A percentile compares a stretch with the other conserved stretches of the same genome.
phyloP scores from a whole-genome alignment of 305 asterid species.

The Fraxinus sp. region DNA sequence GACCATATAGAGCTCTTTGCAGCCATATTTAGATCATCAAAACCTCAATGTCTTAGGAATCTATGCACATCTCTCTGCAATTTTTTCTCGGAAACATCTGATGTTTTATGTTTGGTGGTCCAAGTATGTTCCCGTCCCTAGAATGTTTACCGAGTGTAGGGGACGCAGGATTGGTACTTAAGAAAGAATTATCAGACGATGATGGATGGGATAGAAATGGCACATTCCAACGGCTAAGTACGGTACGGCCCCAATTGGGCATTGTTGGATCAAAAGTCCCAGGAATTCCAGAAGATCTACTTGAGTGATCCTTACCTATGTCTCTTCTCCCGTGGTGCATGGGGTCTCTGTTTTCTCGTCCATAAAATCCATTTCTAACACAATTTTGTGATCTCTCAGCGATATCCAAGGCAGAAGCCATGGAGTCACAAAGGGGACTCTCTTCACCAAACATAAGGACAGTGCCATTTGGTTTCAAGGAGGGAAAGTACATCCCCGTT shows the following conservation, averaged over 20 bases:
- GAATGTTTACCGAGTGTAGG: slow-evolving; percentile 50
- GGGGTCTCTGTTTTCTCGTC: slow-evolving; percentile 15
- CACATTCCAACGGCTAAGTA: slow-evolving; percentile 32
- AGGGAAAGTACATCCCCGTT: slow-evolving; percentile 37
- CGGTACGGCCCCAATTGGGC: slow-evolving; percentile 39
- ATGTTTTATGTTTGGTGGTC: slow-evolving; percentile 15
- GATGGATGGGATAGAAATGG: slow-evolving; percentile 26
- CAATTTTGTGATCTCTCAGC: slow-evolving; percentile 30
- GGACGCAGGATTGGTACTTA: slow-evolving; percentile 17
- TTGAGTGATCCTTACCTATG: slow-evolving; percentile 20
- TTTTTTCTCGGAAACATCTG: slow-evolving; percentile 12
- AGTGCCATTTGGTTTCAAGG: slow-evolving; percentile 37
- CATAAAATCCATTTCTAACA: slow-evolving; percentile 22
- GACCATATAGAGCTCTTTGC: slow-evolving; percentile 72
- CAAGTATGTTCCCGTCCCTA: slow-evolving; percentile 38
- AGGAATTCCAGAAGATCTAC: slow-evolving; percentile 40
- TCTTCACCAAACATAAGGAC: slow-evolving; percentile 48
- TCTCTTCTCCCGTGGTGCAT: slow-evolving; percentile 15
- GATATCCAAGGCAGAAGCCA: slow-evolving; percentile 28
- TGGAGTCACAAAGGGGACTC: slow-evolving; percentile 33
- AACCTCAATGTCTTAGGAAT: slow-evolving; percentile 55
- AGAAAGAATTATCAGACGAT: slow-evolving; percentile 25
- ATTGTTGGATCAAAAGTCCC: slow-evolving; percentile 48
- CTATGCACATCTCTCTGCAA: slow-evolving; percentile 27
- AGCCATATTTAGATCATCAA: slow-evolving; percentile 56